A percentile compares a stretch with the other conserved stretches of the same genome.
phyloP scores from a whole-genome alignment of 495 filamentous ascomycete genomes.

The Ramalina peruviana region DNA sequence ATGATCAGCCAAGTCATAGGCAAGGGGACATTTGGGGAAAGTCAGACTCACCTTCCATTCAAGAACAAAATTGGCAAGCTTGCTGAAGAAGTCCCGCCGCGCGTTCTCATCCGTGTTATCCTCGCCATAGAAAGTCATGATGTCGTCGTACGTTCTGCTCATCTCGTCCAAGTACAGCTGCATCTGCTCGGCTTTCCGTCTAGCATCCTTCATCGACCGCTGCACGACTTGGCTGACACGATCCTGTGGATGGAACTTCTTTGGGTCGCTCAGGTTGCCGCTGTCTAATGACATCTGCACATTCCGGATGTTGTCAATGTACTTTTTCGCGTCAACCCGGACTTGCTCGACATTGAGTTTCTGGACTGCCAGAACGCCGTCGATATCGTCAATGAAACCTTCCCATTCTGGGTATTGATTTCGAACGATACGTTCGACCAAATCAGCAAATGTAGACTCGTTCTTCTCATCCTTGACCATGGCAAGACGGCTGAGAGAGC shows the following conservation, averaged over 20 bases:
- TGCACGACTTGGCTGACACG: constrained; percentile 85
- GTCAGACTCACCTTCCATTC: constrained; percentile 68
- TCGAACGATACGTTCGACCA: constrained; percentile 94
- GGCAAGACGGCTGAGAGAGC: constrained; percentile 80
- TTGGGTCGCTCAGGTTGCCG: constrained; percentile 88
- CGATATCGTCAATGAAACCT: constrained; percentile 71
- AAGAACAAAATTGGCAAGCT: constrained; percentile 77
- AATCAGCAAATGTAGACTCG: constrained; percentile 85
- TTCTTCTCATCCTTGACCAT: constrained; percentile 99
- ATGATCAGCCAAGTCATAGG: constrained; percentile 5
- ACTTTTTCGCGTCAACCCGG: constrained; percentile 75
- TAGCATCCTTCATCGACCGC: constrained; percentile 88
- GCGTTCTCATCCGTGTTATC: constrained; percentile 85
- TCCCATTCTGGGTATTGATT: constrained; percentile 96
- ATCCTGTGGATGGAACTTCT: constrained; percentile 96
- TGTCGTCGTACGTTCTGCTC: constrained; percentile 80
- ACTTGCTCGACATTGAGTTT: constrained; percentile 94
- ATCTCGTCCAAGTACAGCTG: constrained; percentile 88
- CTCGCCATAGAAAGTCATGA: constrained; percentile 94
- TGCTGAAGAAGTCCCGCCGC: constrained; percentile 91
- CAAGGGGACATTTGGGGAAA: neutral
- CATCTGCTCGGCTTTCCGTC: constrained; percentile 93
- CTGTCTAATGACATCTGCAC: constrained; percentile 83
- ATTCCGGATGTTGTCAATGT: constrained; percentile 89
- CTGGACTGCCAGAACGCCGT: constrained; percentile 65